These are phyloP conservation scores for Achlya hypogyna DNA, from an alignment of 352 stramenopile species.

Conservation along the genomic window DNA sequence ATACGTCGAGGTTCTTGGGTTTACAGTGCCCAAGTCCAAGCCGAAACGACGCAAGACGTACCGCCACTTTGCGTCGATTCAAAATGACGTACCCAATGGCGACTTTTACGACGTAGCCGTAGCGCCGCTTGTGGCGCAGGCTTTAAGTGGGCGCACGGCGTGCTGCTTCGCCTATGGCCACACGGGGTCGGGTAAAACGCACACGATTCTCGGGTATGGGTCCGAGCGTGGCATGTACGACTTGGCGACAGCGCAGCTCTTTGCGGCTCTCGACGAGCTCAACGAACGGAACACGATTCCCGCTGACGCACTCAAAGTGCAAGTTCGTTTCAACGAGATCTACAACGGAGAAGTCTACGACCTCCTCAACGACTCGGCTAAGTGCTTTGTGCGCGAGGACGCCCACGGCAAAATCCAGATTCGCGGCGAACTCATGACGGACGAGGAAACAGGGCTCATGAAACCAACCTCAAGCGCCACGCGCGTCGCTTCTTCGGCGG, in stretches of 20 bases:
- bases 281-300: neutral
- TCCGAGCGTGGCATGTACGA: constrained; percentile 35
- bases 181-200: constrained; percentile 52
- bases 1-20: constrained; percentile 14
- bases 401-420: constrained; percentile 37
- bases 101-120: constrained; percentile 28
- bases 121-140: constrained; percentile 23
- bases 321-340: constrained; percentile 47
- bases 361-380: constrained; percentile 34
- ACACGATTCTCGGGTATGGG: constrained; percentile 52
- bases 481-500: constrained; percentile 25
- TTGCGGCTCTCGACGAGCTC: constrained; percentile 15
- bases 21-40: constrained; percentile 15
- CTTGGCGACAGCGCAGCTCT: constrained; percentile 30
- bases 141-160: constrained; percentile 28
- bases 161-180: constrained; percentile 56
- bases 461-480: constrained; percentile 32
- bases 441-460: constrained; percentile 31
- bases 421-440: constrained; percentile 38
- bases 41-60: constrained; percentile 10
- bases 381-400: constrained; percentile 42
- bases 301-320: constrained; percentile 24
- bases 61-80: neutral
- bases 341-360: constrained; percentile 54
- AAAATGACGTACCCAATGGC: constrained; percentile 22